Evolutionary conservation across 2,329 filamentous ascomycete genomes (phyloP), one percentile per base, ranked within the genome.

Genomic region (Magnaporthiopsis rhizophila): DNA sequence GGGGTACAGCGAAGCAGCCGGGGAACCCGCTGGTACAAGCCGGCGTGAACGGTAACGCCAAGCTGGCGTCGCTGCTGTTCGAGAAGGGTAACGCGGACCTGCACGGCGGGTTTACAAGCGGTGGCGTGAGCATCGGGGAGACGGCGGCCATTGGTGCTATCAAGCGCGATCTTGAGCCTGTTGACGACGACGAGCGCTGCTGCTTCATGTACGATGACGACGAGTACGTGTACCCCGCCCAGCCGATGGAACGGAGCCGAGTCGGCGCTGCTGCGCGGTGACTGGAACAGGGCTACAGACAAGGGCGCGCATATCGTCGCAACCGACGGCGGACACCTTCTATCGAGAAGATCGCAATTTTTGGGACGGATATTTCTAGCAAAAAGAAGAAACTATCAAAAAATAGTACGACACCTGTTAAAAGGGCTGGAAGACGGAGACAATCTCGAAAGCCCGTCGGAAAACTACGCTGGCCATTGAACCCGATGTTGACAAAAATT

Each of bases 221-320:
- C 26, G 56, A 58, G n/a, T n/a, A 58, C 26, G 56, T n/a, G n/a
- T n/a, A n/a, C n/a, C n/a, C 36, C 36, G 36, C 36, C 36, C 36
- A 18, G 15, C 36, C 36, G 36, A 3, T 58, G 56, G 56, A 9
- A 8, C 26, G 56, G 56, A n/a, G 26, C n/a, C n/a, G 56, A 58
- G 56, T 24, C 56, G 13, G 56, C 56, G 18, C 56, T 58, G 56
- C n/a, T 58, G 56, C 56, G 56, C 56, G n/a, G 53, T 18, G 53
- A n/a, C n/a, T 58, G 56, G 56, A 58, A 2, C 5, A 26, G 26
- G 9, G n/a, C 56, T 2, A 13, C 13, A 5, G 26, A 5, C 6
- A n/a, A 58, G 56, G n/a, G 56, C 56, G 56, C 56, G n/a, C 56
- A 9, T n/a, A 58, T 58, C n/a, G 56, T 28, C n/a, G 56, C 56